Conservation (phyloP, 108 stramenopile genomes). For the Stephanodiscus triporus region DNA sequence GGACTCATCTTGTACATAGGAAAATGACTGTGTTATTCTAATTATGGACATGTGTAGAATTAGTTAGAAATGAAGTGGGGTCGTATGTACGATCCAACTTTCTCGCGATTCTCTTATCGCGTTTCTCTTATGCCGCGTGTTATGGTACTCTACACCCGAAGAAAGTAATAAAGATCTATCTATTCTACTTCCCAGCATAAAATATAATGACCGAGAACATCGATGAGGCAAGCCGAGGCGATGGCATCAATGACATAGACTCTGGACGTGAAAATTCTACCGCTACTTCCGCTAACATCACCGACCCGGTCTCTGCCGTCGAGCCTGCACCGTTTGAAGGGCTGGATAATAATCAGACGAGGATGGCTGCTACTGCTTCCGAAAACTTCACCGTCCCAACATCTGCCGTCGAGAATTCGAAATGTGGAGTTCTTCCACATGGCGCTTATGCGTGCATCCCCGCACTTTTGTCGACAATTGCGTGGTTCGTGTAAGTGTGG, state of each 20-base stretch:
- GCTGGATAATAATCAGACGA: neutral
- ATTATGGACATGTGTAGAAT: too few species aligned
- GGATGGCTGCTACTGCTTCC: slow-evolving; percentile 7
- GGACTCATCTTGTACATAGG: too few species aligned
- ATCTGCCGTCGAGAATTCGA: slow-evolving; percentile 7
- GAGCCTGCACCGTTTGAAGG: neutral
- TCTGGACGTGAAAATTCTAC: neutral
- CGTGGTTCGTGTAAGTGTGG: slow-evolving; percentile 22
- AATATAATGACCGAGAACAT: neutral
- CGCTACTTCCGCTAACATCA: neutral
- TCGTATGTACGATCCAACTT: too few species aligned
- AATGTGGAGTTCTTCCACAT: slow-evolving; percentile 26
- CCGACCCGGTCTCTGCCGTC: neutral
- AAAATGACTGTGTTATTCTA: too few species aligned
- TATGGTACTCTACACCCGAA: too few species aligned
- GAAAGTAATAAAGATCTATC: too few species aligned
- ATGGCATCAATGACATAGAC: slow-evolving; percentile 2
- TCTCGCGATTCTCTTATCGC: too few species aligned
- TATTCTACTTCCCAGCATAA: too few species aligned
- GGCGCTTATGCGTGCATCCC: slow-evolving; percentile 19
- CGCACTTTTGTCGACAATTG: slow-evolving; percentile 19
- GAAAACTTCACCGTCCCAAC: slow-evolving; percentile 13
- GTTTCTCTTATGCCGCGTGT: too few species aligned
- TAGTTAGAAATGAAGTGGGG: too few species aligned
- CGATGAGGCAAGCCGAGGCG: neutral